phyloP scores from a whole-genome alignment of 495 filamentous ascomycete species.

The Penicillium simplicissimum region DNA sequence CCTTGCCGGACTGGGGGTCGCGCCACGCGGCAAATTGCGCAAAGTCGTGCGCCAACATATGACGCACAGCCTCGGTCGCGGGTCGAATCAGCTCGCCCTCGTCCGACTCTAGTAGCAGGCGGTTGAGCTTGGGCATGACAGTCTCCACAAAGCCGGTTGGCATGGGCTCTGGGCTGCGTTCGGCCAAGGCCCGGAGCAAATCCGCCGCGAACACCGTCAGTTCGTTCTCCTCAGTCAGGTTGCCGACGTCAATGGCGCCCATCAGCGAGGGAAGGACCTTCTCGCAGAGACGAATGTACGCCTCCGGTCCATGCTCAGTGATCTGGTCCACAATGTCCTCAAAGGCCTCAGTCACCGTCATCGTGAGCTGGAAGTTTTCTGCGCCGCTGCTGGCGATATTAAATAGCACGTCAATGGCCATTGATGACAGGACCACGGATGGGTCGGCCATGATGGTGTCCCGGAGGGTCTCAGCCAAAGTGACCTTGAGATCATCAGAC shows the following conservation, averaged over 20 bases:
- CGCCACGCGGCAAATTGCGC: constrained; percentile 83
- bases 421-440: constrained; percentile 65
- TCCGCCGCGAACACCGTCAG: constrained; percentile 84
- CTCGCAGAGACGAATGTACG: constrained; percentile 77
- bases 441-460: constrained; percentile 79
- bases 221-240: constrained; percentile 77
- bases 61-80: constrained; percentile 81
- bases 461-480: constrained; percentile 83
- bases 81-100: constrained; percentile 86
- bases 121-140: constrained; percentile 82
- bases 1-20: constrained; percentile 67
- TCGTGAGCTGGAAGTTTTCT: constrained; percentile 79
- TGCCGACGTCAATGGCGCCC: constrained; percentile 84
- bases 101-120: constrained; percentile 73
- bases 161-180: constrained; percentile 79
- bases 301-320: constrained; percentile 59
- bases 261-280: constrained; percentile 87
- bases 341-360: constrained; percentile 85
- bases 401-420: constrained; percentile 83
- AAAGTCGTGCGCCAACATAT: constrained; percentile 84
- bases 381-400: constrained; percentile 84
- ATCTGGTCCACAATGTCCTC: constrained; percentile 78
- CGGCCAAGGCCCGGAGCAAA: constrained; percentile 74
- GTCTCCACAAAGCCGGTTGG: constrained; percentile 83
- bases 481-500: constrained; percentile 86